Conservation (phyloP, 257 asterid genomes). For the Solanum pennellii region DNA sequence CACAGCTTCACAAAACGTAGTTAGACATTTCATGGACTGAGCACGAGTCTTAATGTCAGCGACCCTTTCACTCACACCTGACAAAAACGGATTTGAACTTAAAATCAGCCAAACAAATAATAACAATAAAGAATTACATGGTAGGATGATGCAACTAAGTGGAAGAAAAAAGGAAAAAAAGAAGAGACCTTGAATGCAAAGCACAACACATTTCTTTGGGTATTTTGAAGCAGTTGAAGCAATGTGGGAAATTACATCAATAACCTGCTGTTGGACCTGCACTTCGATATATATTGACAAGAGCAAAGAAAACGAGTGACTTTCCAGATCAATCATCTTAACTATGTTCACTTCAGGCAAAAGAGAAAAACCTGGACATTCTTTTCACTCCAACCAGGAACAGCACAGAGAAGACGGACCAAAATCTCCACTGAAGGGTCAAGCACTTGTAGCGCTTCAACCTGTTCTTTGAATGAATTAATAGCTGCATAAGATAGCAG, state of each 20-base stretch:
- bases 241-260: slow-evolving; percentile 59
- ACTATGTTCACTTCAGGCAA: neutral
- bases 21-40: slow-evolving; percentile 90
- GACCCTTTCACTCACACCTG: slow-evolving; percentile 90
- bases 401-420: slow-evolving; percentile 74
- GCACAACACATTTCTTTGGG: slow-evolving; percentile 86
- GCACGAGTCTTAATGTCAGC: slow-evolving; percentile 97
- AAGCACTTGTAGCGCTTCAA: slow-evolving; percentile 48
- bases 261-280: slow-evolving; percentile 97
- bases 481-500: slow-evolving; percentile 56
- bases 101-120: neutral
- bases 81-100: slow-evolving; percentile 7
- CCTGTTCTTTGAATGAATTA: slow-evolving; percentile 80
- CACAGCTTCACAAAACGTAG: slow-evolving; percentile 91
- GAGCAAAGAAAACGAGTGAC: neutral
- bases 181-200: slow-evolving; percentile 67
- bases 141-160: neutral
- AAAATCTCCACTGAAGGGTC: slow-evolving; percentile 74
- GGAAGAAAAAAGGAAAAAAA: neutral
- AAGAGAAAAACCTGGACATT: slow-evolving; percentile 77
- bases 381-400: slow-evolving; percentile 98
- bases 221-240: slow-evolving; percentile 80
- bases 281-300: neutral
- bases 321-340: neutral
- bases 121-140: neutral